Evolutionary conservation across 78 protist species (phyloP).

Genomic region (Tieghemostelium lacteum): DNA sequence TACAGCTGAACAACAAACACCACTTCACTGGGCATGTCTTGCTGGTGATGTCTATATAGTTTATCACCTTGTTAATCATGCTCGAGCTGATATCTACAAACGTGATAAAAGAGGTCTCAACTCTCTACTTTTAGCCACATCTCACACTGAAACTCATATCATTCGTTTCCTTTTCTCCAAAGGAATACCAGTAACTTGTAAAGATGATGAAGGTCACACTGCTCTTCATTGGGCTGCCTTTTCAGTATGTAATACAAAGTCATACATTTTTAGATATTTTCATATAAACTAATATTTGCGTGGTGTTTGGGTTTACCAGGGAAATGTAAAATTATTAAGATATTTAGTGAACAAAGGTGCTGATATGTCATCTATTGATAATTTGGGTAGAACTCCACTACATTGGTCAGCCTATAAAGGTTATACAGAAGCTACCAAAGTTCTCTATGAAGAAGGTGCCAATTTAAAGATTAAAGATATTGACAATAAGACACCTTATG

Average conservation of each 20-base stretch:
- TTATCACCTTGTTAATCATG: slow-evolving; percentile 19
- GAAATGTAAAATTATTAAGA: slow-evolving; percentile 38
- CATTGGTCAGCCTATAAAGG: slow-evolving; percentile 63
- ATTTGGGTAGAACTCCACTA: slow-evolving; percentile 32
- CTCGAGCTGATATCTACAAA: slow-evolving; percentile 19
- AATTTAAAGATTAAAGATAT: slow-evolving; percentile 15
- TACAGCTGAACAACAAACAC: slow-evolving; percentile 38
- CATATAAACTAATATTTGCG: background rate
- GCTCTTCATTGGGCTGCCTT: slow-evolving; percentile 86
- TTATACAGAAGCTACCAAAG: slow-evolving; percentile 14
- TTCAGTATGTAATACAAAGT: slow-evolving; percentile 1
- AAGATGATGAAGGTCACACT: slow-evolving; percentile 84
- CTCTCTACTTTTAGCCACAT: slow-evolving; percentile 7
- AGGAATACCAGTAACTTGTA: slow-evolving; percentile 62
- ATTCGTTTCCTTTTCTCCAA: slow-evolving; percentile 27
- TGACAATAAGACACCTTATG: slow-evolving; percentile 32
- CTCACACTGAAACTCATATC: slow-evolving; percentile 23
- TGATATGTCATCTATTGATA: slow-evolving; percentile 10
- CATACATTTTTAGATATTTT: background rate
- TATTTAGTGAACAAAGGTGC: slow-evolving; percentile 30
- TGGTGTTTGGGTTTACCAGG: no score
- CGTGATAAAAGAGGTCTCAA: slow-evolving; percentile 70
- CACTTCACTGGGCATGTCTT: slow-evolving; percentile 80
- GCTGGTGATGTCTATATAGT: slow-evolving; percentile 55
- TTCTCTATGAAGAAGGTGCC: slow-evolving; percentile 52